Base-by-base conservation (phyloP, 371 early-diverging fungal species). In the Mortierella sp. region DNA sequence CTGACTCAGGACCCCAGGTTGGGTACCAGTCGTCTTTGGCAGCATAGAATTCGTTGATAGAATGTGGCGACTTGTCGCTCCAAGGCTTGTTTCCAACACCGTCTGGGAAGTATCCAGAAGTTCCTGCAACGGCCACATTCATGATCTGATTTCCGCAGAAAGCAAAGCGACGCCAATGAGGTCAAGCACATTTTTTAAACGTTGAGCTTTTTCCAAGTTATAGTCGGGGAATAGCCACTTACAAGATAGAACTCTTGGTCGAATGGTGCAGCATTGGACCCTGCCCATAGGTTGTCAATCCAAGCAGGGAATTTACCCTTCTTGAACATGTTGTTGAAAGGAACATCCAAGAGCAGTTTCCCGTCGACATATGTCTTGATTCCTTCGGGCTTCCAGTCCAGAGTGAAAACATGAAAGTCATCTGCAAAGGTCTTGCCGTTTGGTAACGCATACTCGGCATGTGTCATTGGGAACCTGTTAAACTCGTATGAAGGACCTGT, bases 121-220 rank as follows among this genome's bases (percentile, higher is more conserved):
- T 82, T 10, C 90, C 91, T 19, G 90, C 91, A 2, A 90, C 90
- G 8, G 92, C 91, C 2, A 92, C 82, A 60, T 92, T 90, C 54
- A 92, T 58, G 28, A 90, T 82, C 79, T 83, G 52, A 44, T 19
- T 17, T 12, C 5, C 44, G 44, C 5, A 7, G 19, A 25, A 45
- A 28, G 10, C 14, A 22, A 47, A n/a, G n/a, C n/a, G n/a, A n/a
- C n/a, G n/a, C n/a, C n/a, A n/a, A n/a, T n/a, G n/a, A n/a, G n/a
- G n/a, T n/a, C n/a, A n/a, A n/a, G n/a, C n/a, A n/a, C n/a, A n/a
- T n/a, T n/a, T n/a, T n/a, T n/a, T n/a, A n/a, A n/a, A n/a, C n/a
- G n/a, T n/a, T n/a, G n/a, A n/a, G n/a, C n/a, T n/a, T n/a, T n/a
- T n/a, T n/a, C n/a, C n/a, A n/a, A n/a, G n/a, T n/a, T n/a, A n/a